Base-by-base conservation (phyloP, 31 red algal genomes). In the Odonthalia washingtoniensis region DNA sequence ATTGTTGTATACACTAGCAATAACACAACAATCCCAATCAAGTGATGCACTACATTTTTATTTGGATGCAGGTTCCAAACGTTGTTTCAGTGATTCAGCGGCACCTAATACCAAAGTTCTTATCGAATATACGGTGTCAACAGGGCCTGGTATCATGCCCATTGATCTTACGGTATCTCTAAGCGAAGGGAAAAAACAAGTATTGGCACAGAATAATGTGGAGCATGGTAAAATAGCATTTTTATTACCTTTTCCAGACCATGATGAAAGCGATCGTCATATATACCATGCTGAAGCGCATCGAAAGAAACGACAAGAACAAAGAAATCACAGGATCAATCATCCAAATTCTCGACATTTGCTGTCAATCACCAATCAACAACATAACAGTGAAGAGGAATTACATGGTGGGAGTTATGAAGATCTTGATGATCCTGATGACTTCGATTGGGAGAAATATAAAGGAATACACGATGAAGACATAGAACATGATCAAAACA, bases 221-320 rank as follows among this genome's bases (percentile, higher is more conserved):
- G 83, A 81, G 30, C 90, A 92, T 28, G 90, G 90, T 16, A 92
- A 92, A 67, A 81, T 92, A 27, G 90, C 90, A 37, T 92, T 92
- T 67, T 74, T 92, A 17, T 57, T 92, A 28, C 90, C 90, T 0
- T 73, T 67, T 57, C 26, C 69, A 21, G 82, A 78, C 3, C 4
- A 40, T 4, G 45, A 73, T 32, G 34, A 44, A 0, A 2, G 5
- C 16, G 64, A 61, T 33, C 9, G 69, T 1, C 72, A 92, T n/a
- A 82, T 92, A 2, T 53, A 62, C 39, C 31, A 49, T 5, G 63
- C 81, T 12, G 90, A 92, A 68, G 49, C 82, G 28, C 57, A 70
- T 16, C 67, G 88, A 12, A 75, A 77, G 33, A 37, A 70, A 78
- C 3, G 73, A 53, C 27, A 46, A 68, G 27, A 27, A 39, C 40